Conservation (phyloP, 345 rosid genomes). For the Xanthoceras sorbifolium region DNA sequence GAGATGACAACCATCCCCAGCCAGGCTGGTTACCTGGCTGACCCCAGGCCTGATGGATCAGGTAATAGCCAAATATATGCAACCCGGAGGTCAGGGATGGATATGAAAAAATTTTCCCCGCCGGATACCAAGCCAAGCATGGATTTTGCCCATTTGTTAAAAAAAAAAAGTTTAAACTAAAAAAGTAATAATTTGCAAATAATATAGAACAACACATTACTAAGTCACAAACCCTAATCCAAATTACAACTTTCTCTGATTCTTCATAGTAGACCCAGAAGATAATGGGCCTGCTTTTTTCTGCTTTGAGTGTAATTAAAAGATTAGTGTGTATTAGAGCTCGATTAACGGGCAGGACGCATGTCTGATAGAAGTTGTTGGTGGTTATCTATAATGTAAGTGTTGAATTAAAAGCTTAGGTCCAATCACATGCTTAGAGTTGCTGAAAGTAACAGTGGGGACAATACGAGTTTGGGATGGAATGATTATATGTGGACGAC, state of each 20-base stretch:
- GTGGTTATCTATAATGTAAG: slow-evolving; percentile 95
- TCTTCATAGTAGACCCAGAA: slow-evolving; percentile 61
- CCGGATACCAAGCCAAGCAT: not conserved
- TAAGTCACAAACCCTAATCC: too few species aligned
- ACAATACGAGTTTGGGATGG: slow-evolving; percentile 95
- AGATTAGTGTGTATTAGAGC: slow-evolving; percentile 91
- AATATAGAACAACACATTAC: too few species aligned
- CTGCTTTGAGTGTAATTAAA: slow-evolving; percentile 80
- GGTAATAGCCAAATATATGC: not conserved
- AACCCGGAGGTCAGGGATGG: not conserved
- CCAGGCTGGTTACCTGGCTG: not conserved
- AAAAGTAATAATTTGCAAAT: too few species aligned
- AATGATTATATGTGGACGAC: slow-evolving; percentile 90
- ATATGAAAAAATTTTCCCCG: too few species aligned
- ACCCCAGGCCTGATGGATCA: not conserved
- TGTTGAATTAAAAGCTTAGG: slow-evolving; percentile 81
- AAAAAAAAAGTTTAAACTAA: too few species aligned
- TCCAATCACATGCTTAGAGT: slow-evolving; percentile 83
- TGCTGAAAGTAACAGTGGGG: slow-evolving; percentile 87
- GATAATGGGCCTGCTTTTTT: slow-evolving; percentile 96
- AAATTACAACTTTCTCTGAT: not conserved
- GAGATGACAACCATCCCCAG: not conserved
- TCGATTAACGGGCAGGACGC: slow-evolving; percentile 73
- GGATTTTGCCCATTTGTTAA: not conserved
- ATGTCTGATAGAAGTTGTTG: slow-evolving; percentile 85